Conservation (phyloP, 1,284 basidiomycete species). For the Cryptococcus sp. region DNA sequence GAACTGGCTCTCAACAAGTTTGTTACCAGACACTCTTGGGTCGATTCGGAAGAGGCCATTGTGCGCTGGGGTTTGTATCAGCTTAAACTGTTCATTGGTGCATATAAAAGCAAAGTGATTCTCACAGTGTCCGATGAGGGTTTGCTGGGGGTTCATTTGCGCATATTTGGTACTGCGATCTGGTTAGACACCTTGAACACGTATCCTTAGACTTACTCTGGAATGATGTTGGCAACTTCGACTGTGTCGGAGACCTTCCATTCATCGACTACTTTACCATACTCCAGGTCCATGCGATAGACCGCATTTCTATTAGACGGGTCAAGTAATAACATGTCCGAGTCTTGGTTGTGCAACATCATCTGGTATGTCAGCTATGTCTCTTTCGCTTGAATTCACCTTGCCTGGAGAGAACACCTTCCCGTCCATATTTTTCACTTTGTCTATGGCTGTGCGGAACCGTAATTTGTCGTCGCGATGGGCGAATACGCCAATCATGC, state of each 20-base stretch:
- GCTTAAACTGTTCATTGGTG: constrained; percentile 1
- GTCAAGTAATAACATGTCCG: constrained; percentile 93
- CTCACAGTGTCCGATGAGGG: constrained; percentile 72
- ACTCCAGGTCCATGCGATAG: constrained; percentile 90
- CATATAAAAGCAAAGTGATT: neutral
- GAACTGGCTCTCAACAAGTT: constrained; percentile 91
- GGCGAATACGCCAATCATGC: constrained; percentile 96
- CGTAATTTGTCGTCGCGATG: constrained; percentile 79
- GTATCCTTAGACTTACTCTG: constrained; percentile 58
- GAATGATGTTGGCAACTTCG: constrained; percentile 83
- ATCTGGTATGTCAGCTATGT: constrained; percentile 59
- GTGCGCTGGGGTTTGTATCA: constrained; percentile 62
- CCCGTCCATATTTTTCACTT: constrained; percentile 77
- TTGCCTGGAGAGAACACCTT: constrained; percentile 83
- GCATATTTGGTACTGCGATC: constrained; percentile 75
- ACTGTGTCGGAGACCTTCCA: constrained; percentile 95
- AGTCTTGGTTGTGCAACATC: constrained; percentile 97
- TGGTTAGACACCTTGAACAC: neutral
- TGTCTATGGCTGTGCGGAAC: constrained; percentile 86
- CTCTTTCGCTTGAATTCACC: constrained; percentile 56
- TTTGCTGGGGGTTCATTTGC: constrained; percentile 88
- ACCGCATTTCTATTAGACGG: constrained; percentile 79
- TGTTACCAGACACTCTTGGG: constrained; percentile 83
- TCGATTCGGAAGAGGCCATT: constrained; percentile 98
- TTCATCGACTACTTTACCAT: constrained; percentile 96